These are phyloP conservation scores for Hypoxylon fragiforme DNA, from an alignment of 495 filamentous ascomycete genomes.

Conservation along the genomic window DNA sequence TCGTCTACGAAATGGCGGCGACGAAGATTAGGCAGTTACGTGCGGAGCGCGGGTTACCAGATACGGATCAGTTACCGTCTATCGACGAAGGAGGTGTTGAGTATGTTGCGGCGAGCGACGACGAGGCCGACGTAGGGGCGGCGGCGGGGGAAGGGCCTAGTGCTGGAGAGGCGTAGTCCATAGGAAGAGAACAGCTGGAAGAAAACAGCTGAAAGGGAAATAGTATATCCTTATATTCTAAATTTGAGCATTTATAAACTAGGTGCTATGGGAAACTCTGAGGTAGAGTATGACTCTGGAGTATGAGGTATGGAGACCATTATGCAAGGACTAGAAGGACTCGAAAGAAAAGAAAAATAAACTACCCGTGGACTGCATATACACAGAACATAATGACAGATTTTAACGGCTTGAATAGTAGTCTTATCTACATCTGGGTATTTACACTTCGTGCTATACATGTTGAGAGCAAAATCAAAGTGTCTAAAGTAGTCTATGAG, in stretches of 20 bases:
- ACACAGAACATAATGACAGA: no score
- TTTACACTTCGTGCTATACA: no score
- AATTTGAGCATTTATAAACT: neutral
- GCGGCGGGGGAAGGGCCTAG: slow-evolving; percentile 5
- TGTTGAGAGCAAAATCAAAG: no score
- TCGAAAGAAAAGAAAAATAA: no score
- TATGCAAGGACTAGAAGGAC: no score
- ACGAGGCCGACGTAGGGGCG: slow-evolving; percentile 45
- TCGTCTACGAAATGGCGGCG: slow-evolving; percentile 95
- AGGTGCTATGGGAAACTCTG: neutral
- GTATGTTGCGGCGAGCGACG: slow-evolving; percentile 43
- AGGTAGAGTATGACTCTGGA: no score
- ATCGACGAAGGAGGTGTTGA: slow-evolving; percentile 46
- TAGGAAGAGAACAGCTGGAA: neutral
- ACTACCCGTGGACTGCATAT: no score
- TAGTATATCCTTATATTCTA: slow-evolving; percentile 5
- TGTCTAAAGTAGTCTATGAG: no score
- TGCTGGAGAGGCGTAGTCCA: slow-evolving; percentile 11
- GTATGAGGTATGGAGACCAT: no score
- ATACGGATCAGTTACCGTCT: slow-evolving; percentile 19
- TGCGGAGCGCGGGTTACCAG: slow-evolving; percentile 45
- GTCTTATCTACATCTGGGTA: no score
- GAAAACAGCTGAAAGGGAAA: neutral
- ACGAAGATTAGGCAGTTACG: slow-evolving; percentile 67
- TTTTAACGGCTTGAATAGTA: no score